A percentile compares a stretch with the other conserved stretches of the same genome.
These are phyloP conservation scores for Xylaria multiplex DNA, from an alignment of 2,329 filamentous ascomycete species.

Conservation along the genomic window DNA sequence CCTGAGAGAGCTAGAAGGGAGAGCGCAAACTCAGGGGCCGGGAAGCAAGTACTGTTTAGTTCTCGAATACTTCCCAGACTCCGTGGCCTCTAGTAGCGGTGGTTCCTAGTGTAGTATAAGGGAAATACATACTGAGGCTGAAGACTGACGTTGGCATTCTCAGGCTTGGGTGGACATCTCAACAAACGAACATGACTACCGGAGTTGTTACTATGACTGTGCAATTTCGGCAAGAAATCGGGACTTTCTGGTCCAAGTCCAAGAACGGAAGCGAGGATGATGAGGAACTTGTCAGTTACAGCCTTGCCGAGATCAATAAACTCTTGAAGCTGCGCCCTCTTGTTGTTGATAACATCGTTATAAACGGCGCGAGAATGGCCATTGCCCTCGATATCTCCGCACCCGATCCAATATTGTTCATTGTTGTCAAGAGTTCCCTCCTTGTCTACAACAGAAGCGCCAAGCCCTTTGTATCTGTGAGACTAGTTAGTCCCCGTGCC, in stretches of 20 bases:
- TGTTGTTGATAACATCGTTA: constrained; percentile 33
- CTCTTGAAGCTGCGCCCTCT: constrained; percentile 23
- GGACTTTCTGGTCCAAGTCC: constrained; percentile 28
- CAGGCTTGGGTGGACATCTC: constrained; percentile 30
- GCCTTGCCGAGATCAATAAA: constrained; percentile 34
- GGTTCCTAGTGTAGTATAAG: neutral
- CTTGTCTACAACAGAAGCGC: constrained; percentile 33
- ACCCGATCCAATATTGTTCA: constrained; percentile 36
- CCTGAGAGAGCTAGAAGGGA: neutral
- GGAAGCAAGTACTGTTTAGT: no score
- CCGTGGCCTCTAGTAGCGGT: neutral
- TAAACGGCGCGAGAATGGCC: constrained; percentile 31
- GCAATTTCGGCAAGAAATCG: constrained; percentile 29
- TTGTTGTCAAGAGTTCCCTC: constrained; percentile 32
- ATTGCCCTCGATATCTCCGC: constrained; percentile 33
- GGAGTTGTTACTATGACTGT: constrained; percentile 36
- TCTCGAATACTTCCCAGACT: no score
- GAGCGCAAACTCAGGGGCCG: no score
- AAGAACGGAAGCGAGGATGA: constrained; percentile 26
- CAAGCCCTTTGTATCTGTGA: constrained; percentile 30
- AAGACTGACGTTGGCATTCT: constrained; percentile 25
- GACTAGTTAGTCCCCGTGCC: constrained; percentile 6
- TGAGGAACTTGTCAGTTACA: constrained; percentile 27
- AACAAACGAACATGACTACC: constrained; percentile 33
- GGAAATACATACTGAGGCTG: constrained; percentile 29